phyloP scores from a whole-genome alignment of 345 rosid species.

The Orychophragmus violaceus region DNA sequence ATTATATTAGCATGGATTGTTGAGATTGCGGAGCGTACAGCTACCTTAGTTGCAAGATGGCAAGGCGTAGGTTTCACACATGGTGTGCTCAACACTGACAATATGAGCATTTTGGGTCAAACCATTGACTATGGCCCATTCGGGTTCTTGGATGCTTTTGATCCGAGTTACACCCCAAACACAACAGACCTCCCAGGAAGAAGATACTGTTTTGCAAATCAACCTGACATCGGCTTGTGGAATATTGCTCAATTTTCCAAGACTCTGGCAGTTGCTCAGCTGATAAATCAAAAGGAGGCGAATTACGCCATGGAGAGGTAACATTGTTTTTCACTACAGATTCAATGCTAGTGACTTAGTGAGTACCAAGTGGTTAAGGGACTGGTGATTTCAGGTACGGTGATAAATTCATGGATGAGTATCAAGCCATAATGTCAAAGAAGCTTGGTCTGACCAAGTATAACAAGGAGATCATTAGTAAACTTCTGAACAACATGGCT shows the following conservation, averaged over 20 bases:
- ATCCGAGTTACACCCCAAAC: conserved; percentile 93
- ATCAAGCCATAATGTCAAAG: conserved; percentile 80
- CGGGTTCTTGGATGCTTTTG: conserved; percentile 97
- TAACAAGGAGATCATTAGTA: conserved; percentile 74
- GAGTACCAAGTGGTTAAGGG: neutral
- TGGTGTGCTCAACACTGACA: conserved; percentile 96
- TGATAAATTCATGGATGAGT: conserved; percentile 91
- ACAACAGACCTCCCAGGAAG: conserved; percentile 98
- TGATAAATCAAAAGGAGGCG: conserved; percentile 78
- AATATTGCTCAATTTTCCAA: conserved; percentile 82
- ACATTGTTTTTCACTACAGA: neutral
- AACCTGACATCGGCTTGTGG: conserved; percentile 94
- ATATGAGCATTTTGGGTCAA: conserved; percentile 94
- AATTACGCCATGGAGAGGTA: conserved; percentile 95
- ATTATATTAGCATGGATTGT: conserved; percentile 76
- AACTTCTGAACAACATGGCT: conserved; percentile 88
- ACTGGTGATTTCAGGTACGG: conserved; percentile 55
- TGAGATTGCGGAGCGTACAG: conserved; percentile 88
- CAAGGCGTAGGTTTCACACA: conserved; percentile 99
- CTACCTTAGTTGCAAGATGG: conserved; percentile 82
- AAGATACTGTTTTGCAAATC: conserved; percentile 94
- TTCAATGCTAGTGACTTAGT: too few relatives aligned
- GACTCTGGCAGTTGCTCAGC: conserved; percentile 57
- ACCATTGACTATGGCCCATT: conserved; percentile 98
- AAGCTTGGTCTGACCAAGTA: conserved; percentile 93